Percentiles rank a stretch among this genome's conserved stretches.
These are phyloP conservation scores for Ogataea dorogensis DNA, from an alignment of 805 yeast species.

Conservation along the genomic window DNA sequence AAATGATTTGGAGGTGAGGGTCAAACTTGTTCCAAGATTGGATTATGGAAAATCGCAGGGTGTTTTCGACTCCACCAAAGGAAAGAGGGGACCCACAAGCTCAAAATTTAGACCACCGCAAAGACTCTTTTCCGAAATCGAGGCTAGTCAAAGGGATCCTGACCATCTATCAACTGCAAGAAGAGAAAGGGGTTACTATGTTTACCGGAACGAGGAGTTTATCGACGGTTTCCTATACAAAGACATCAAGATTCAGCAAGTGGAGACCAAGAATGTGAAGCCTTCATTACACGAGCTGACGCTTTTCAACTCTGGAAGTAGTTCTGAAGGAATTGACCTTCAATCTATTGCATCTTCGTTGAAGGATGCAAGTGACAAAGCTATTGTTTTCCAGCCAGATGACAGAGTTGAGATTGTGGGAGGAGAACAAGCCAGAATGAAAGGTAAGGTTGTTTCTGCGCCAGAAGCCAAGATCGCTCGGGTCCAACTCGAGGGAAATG, in stretches of 20 bases:
- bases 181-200: slow-evolving; percentile 56
- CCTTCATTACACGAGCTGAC: slow-evolving; percentile 90
- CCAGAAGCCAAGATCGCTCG: slow-evolving; percentile 55
- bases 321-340: slow-evolving; percentile 85
- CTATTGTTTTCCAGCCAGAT: slow-evolving; percentile 79
- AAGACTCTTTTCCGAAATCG: slow-evolving; percentile 81
- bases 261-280: slow-evolving; percentile 74
- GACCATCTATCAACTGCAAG: slow-evolving; percentile 63
- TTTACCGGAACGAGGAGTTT: slow-evolving; percentile 86
- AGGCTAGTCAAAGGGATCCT: slow-evolving; percentile 82
- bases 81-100: slow-evolving; percentile 46
- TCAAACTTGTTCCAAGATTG: slow-evolving; percentile 88
- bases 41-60: slow-evolving; percentile 72
- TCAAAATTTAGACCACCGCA: slow-evolving; percentile 78
- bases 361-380: slow-evolving; percentile 56
- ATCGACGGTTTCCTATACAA: slow-evolving; percentile 84
- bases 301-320: slow-evolving; percentile 67
- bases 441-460: slow-evolving; percentile 73
- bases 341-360: slow-evolving; percentile 84
- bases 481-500: slow-evolving; percentile 48
- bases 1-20: slow-evolving; percentile 91
- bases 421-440: slow-evolving; percentile 91
- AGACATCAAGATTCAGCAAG: slow-evolving; percentile 77
- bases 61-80: slow-evolving; percentile 25
- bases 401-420: slow-evolving; percentile 88